Conservation (phyloP, 2,329 filamentous ascomycete genomes). For the Biscogniauxia marginata region DNA sequence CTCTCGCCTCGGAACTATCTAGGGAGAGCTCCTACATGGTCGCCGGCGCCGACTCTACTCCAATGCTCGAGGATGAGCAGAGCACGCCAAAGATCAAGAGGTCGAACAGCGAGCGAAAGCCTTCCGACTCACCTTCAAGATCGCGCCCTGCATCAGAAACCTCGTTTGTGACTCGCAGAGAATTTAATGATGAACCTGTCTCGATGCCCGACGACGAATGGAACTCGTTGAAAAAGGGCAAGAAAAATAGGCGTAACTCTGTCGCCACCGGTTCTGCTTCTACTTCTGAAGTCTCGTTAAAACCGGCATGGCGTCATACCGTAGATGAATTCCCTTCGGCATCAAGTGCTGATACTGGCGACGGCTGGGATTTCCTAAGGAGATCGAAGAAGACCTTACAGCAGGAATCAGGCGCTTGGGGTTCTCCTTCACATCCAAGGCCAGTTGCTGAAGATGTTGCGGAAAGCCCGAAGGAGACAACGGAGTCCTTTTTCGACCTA, state of each 20-base stretch:
- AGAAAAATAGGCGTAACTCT: constrained; percentile 28
- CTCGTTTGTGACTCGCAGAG: constrained; percentile 28
- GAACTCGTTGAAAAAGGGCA: constrained; percentile 31
- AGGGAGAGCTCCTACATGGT: constrained; percentile 18
- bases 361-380: constrained; percentile 31
- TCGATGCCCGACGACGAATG: constrained; percentile 27
- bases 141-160: constrained; percentile 9
- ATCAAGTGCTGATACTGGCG: constrained; percentile 20
- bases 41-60: constrained; percentile 10
- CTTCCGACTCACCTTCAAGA: constrained; percentile 14
- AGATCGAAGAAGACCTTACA: constrained; percentile 35
- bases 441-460: constrained; percentile 35
- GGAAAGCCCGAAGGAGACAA: constrained; percentile 44
- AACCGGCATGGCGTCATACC: constrained; percentile 26
- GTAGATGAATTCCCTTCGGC: constrained; percentile 29
- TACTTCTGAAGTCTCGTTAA: constrained; percentile 5
- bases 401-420: constrained; percentile 29
- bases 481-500: constrained; percentile 31
- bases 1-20: constrained; percentile 15
- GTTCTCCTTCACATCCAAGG: constrained; percentile 28
- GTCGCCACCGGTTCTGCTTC: constrained; percentile 13
- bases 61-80: constrained; percentile 19
- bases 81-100: constrained; percentile 40
- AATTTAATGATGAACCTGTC: constrained; percentile 19
- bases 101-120: constrained; percentile 23